Base-by-base conservation (phyloP, 176 grass and related monocot species). In the Ensete ventricosum region DNA sequence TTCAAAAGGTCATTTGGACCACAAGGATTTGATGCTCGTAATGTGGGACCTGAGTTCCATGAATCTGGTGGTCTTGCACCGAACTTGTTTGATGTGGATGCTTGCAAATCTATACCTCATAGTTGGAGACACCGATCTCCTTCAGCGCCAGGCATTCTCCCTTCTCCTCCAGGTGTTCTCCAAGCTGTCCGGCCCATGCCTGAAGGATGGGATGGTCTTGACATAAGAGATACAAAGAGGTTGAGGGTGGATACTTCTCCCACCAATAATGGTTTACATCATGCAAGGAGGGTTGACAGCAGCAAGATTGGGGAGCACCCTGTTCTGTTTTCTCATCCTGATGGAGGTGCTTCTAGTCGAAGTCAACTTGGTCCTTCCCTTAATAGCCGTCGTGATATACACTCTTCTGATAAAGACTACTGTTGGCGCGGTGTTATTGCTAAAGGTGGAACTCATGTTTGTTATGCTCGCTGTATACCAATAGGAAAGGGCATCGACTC, bases 381-480 rank as follows among this genome's bases (percentile, higher is more conserved):
- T 88, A 84, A 81, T 71, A 82, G 79, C 75, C 84, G 78, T 67
- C 86, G 81, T 62, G 65, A 48, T 16, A 58, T 81, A 11, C 83
- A 71, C 62, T 76, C 76, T 26, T 86, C 95, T 62, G 82, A 79
- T 78, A 72, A 79, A 63, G 86, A 83, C 50, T 81, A 87, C 25
- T 79, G 77, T 54, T 94, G 91, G 95, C 78, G 78, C 79, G 95
- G 95, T 53, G 82, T 84, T 78, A 89, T 99, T 6, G 76, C 88
- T 60, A 99, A 99, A 87, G 90, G 90, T 72, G 95, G 90, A 51
- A 83, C 84, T 74, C 89, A 82, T 76, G 90, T 99, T 78, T 99
- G 95, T 68, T 79, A 77, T 82, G 95, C 95, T 64, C 90, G 95
- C 17, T 99, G 95, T 80, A 80, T 99, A 73, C 64, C 91, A 58